These are phyloP conservation scores for Gracilariopsis chorda DNA, from an alignment of 23 red algal species.

Conservation along the genomic window DNA sequence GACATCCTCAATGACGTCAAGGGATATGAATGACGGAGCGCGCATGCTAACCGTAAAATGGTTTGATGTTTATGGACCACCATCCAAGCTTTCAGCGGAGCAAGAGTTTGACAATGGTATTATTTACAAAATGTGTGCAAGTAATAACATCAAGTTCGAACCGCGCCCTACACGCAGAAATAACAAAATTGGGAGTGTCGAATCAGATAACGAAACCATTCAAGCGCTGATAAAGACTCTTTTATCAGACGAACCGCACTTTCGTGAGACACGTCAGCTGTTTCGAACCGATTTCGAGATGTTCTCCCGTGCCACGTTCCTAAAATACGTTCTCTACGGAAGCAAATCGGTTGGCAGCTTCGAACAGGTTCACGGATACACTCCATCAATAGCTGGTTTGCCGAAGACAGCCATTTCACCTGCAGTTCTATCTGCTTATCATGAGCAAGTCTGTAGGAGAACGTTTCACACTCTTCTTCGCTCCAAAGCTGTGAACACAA, in stretches of 20 bases:
- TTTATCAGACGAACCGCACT: neutral
- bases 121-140: neutral
- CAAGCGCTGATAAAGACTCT: neutral
- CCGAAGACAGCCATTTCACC: neutral
- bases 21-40: neutral
- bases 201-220: neutral
- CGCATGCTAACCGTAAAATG: neutral
- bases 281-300: too few species aligned
- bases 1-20: neutral
- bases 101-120: neutral
- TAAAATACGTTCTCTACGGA: neutral
- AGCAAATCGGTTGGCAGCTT: neutral
- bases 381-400: neutral
- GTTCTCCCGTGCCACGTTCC: neutral
- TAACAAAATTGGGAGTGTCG: neutral
- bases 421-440: neutral
- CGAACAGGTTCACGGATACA: neutral
- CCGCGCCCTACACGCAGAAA: neutral
- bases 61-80: neutral
- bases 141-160: neutral
- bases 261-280: neutral
- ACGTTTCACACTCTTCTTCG: neutral
- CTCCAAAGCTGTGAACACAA: neutral
- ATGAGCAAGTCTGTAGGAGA: neutral
- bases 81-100: neutral